Base-by-base conservation (phyloP, 2,329 filamentous ascomycete species). In the Myotisia sp. region DNA sequence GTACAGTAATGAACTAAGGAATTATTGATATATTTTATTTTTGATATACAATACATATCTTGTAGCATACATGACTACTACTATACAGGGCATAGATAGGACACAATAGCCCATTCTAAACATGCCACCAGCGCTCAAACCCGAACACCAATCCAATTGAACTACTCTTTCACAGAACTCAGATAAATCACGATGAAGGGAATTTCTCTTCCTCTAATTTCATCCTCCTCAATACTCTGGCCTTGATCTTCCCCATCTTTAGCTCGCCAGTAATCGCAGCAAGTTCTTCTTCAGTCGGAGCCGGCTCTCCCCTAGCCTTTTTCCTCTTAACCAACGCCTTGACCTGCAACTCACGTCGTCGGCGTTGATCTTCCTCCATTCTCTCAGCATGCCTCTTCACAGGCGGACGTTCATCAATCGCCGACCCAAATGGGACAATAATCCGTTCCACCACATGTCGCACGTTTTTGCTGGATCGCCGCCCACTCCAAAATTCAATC, bases 401-500 rank as follows among this genome's bases (percentile, higher is more conserved):
- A 22, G 52, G 31, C 29, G 58, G 57, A 14, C 59, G 49, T 6
- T 56, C 48, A 7, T 52, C 50, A 37, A 62, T 50, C 1, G 44
- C 37, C 3, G 35, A 33, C 1, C 54, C 59, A 37, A 62, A 62
- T 13, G 59, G 59, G 12, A 56, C 51, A 28, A 62, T 43, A 33
- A 62, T 62, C 6, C 55, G 46, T 42, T 62, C 57, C 8, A 62
- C 58, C 3, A 62, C 56, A 37, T 61, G 58, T 10, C 48, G 46
- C 31, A 62, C 58, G 14, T 44, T 45, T 8, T 53, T 51, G 36
- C 54, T 55, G 44, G 56, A 54, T 2, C 53, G 54, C 10, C 45
- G 50, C 1, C 58, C 59, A 5, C 55, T 59, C 35, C 56, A 54
- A 38, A 62, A 62, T 40, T 62, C 56, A 37, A 62, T 56, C 33